These are phyloP conservation scores for Cryptomeria japonica DNA, from an alignment of 75 land plant genomes.

Conservation along the genomic window DNA sequence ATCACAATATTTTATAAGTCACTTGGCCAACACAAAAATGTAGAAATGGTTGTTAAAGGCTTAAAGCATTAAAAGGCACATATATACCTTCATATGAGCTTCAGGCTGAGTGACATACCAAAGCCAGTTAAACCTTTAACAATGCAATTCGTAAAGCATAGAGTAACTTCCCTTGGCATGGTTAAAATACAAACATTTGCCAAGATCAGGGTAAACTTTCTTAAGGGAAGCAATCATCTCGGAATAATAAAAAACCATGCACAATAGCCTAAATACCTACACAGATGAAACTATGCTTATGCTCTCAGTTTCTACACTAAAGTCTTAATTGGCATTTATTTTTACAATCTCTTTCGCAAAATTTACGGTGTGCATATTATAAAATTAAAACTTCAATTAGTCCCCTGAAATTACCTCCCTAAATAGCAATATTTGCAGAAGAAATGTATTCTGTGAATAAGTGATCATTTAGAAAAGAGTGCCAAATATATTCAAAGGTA, in stretches of 20 bases:
- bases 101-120: constrained; percentile 79
- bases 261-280: constrained; percentile 80
- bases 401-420: neutral
- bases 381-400: too few relatives aligned
- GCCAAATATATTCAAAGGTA: neutral
- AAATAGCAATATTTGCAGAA: neutral
- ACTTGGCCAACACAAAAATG: neutral
- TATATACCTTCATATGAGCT: constrained; percentile 59
- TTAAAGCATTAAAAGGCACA: too few relatives aligned
- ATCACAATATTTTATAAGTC: neutral
- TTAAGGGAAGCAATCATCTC: constrained; percentile 35
- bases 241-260: constrained; percentile 74
- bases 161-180: constrained; percentile 53
- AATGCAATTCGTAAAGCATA: constrained; percentile 63
- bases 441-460: neutral
- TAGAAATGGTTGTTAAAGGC: neutral
- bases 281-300: constrained; percentile 3
- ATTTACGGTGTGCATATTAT: too few relatives aligned
- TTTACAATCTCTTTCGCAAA: too few relatives aligned
- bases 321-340: too few relatives aligned
- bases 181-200: constrained; percentile 74
- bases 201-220: constrained; percentile 68
- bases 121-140: constrained; percentile 73
- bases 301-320: neutral
- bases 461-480: neutral